Evolutionary conservation across 441 rosid species (phyloP).

Genomic region (Pelargonium australe): DNA sequence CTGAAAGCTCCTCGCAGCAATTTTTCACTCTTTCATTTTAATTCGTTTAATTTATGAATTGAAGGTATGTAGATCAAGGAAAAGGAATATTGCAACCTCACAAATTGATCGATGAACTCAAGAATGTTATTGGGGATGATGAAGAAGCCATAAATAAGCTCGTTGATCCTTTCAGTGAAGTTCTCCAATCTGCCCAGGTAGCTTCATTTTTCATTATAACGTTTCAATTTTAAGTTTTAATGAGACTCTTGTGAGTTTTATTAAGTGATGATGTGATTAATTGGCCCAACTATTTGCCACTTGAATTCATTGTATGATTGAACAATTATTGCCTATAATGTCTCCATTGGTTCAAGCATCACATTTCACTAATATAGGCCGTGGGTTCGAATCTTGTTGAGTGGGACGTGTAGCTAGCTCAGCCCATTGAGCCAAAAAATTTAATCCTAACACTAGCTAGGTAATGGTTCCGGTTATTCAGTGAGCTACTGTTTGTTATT

Average conservation of each 20-base stretch:
- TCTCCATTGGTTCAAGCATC: no score
- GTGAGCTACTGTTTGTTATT: not conserved
- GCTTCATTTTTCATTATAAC: not conserved
- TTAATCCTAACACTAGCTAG: no score
- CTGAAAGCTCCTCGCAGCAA: not conserved
- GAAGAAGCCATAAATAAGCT: conserved; percentile 36
- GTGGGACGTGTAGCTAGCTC: no score
- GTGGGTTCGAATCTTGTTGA: no score
- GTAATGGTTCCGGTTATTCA: no score
- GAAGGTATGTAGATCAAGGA: conserved; percentile 88
- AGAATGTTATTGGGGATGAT: conserved; percentile 48
- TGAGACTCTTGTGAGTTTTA: not conserved
- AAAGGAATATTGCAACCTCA: conserved; percentile 89
- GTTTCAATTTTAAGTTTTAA: not conserved
- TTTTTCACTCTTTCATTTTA: not conserved
- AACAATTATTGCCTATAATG: no score
- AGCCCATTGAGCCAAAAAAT: no score
- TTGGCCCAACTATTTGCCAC: no score
- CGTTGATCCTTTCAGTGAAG: conserved; percentile 63
- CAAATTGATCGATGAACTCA: conserved; percentile 75
- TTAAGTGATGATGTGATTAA: not conserved
- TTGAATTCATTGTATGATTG: no score
- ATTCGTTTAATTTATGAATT: conserved; percentile 14
- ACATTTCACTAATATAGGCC: no score
- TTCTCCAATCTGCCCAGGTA: conserved; percentile 72